Evolutionary conservation across 306 rosid species (phyloP), one percentile per base, ranked within the genome.

Genomic region (Cicer cuneatum): DNA sequence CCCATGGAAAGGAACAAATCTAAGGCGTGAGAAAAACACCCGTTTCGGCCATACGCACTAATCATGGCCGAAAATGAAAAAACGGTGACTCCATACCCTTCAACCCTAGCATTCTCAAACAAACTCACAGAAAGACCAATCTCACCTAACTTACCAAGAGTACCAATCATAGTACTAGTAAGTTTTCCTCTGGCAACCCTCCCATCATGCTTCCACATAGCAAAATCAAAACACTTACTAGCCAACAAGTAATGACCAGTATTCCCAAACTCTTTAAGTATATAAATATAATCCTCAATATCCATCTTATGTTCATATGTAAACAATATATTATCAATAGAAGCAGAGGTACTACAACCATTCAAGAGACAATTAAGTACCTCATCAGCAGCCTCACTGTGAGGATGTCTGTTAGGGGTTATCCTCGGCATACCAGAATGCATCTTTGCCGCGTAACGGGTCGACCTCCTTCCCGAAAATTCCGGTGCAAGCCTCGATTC

Each of bases 51-150:
- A 54, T 84, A 87, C 0, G 95, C 95, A 71, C 93, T 94, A 24
- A 91, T 94, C 85, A 94, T 74, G 0, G 98, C 92, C 0, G 96
- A 91, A 78, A 72, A 90, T 0, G 88, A 80, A 40, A 84, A 92
- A 68, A 94, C 98, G 1, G 97, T 89, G 74, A 85, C 91, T 29
- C 98, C 98, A 59, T 88, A 88, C 21, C 97, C 98, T 41, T 75
- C 85, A 60, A 14, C n/a, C 71, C 84, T 81, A 2, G 94, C 93
- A 6, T 66, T 74, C 21, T 85, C 90, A 42, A 93, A 93, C 39
- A 93, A 83, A 41, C 51, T 76, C 62, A 74, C 71, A 0, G 98
- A 97, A 46, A 77, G 87, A 43, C 91, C 89, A 35, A 91, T 89
- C 82, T 86, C 87, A 46, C 90, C 93, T n/a, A 91, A 58, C 91